Evolutionary conservation across 257 asterid species (phyloP).

Genomic region (Mentha longifolia): DNA sequence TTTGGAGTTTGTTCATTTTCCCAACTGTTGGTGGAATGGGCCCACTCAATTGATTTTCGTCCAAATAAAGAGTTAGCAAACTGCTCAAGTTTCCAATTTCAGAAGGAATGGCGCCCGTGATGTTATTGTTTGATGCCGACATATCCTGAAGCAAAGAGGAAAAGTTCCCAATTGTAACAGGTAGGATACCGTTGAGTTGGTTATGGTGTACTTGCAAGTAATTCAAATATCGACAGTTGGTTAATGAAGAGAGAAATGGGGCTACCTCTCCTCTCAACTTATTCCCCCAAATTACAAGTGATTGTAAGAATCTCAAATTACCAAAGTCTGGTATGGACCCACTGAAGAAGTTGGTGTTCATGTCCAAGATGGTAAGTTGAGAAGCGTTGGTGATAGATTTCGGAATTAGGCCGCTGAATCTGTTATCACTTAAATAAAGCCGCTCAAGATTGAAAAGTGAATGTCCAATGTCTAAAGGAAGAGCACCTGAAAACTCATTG

Average conservation of each 20-base stretch:
- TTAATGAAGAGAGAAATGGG: neutral
- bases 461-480: neutral
- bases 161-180: neutral
- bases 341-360: no score
- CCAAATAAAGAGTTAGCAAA: neutral
- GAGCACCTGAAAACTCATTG: no score
- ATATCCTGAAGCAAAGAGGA: neutral
- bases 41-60: neutral
- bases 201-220: neutral
- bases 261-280: no score
- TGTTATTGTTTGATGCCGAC: no score
- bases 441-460: constrained; percentile 13
- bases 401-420: neutral
- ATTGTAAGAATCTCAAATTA: no score
- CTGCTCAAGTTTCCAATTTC: no score
- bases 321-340: no score
- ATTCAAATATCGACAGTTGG: neutral
- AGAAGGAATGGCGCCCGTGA: no score
- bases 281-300: no score
- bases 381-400: constrained; percentile 14
- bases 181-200: neutral
- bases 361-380: no score
- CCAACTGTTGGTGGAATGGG: constrained; percentile 8
- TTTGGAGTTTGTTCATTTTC: neutral
- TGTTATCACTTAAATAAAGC: neutral